phyloP scores from a whole-genome alignment of 192 early-diverging fungal species.

The Umbelopsis isabellina region DNA sequence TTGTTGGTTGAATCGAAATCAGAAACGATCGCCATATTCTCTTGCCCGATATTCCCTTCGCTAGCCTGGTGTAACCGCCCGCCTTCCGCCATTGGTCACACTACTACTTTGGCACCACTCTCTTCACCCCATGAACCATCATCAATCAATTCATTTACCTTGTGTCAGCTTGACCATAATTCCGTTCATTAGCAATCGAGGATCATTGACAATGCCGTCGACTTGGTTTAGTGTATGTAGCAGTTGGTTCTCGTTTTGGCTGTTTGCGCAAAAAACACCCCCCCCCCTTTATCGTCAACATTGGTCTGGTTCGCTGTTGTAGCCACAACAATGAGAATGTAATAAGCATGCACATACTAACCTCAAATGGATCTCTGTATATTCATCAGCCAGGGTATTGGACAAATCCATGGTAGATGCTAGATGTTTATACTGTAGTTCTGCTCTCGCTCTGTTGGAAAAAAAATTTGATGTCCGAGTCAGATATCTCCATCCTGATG shows the following conservation, averaged over 20 bases:
- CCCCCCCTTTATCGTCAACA: not conserved
- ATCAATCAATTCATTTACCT: not conserved
- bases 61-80: not conserved
- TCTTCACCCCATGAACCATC: not conserved
- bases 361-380: constrained; percentile 7
- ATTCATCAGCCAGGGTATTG: not conserved
- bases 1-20: no score
- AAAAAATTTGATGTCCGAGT: not conserved
- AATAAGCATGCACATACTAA: not conserved
- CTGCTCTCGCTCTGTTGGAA: not conserved
- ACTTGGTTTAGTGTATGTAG: not conserved
- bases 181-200: not conserved
- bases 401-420: not conserved
- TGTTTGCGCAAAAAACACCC: not conserved
- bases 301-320: no score
- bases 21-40: not conserved
- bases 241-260: not conserved
- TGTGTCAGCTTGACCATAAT: not conserved
- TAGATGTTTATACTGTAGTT: not conserved
- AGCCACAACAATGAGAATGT: no score
- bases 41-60: not conserved
- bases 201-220: not conserved
- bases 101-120: no score
- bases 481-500: not conserved
- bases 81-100: not conserved